Base-by-base conservation (phyloP, 1,284 basidiomycete species). In the Cerioporus squamosus region DNA sequence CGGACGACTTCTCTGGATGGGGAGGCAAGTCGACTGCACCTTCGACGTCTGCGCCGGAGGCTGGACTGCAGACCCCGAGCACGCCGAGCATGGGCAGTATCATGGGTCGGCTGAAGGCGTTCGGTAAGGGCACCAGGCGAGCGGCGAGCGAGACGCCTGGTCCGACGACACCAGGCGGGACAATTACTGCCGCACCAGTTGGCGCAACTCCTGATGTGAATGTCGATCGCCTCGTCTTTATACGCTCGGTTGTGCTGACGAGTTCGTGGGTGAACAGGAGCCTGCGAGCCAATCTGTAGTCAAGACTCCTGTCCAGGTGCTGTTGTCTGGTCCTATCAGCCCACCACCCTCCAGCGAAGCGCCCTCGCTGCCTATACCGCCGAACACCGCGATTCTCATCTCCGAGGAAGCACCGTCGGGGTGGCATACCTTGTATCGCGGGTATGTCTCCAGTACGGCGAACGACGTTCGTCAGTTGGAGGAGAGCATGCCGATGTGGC, bases 401-500 rank as follows among this genome's bases (percentile, higher is more conserved):
- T 89, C 92, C 1, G 94, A 97, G 70, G 93, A 96, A 68, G 84
- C 83, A 0, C 80, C 86, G 23, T 90, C 90, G 2, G 90, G 91
- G 3, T 96, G 90, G 86, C 85, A 81, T 8, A 88, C 85, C 5
- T 77, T 93, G 2, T 97, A 96, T 69, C 81, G 93, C 23, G 90
- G 93, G 0, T 83, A 85, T 40, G 81, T 88, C 2, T 81, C 82
- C 2, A 83, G 81, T 46, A 87, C 86, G 0, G 84, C 82, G 52
- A 72, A 79, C 22, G 95, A 98, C 64, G 69, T 85, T 39, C 78
- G 81, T 24, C 72, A 76, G 10, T 78, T 98, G 38, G 95, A 98
- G 74, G 86, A 90, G 69, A 77, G 77, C 31, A 85, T 94, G 78
- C 96, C 95, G 2, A 72, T 87, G 59, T 99, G 97, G 97, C 76